Conservation (phyloP, 78 protist genomes). For the Dictyostelium citrinum region DNA sequence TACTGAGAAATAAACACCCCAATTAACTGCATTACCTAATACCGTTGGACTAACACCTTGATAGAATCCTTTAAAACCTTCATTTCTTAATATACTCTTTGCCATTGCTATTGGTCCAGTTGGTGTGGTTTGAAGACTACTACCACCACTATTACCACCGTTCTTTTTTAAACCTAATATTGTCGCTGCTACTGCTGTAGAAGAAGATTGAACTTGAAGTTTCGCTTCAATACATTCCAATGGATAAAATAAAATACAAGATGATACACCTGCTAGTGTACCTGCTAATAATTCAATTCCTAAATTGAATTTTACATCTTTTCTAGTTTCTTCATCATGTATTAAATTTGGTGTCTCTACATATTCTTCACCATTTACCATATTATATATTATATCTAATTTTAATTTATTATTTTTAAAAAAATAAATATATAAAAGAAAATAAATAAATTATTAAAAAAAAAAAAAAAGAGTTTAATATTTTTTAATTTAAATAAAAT, state of each 20-base stretch:
- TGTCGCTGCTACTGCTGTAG: neutral
- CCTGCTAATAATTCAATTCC: constrained; percentile 43
- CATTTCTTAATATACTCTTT: constrained; percentile 11
- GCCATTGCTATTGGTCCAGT: constrained; percentile 7
- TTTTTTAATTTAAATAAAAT: too few species aligned
- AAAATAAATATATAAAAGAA: too few species aligned
- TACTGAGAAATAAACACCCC: constrained; percentile 65
- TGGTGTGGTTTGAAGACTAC: neutral
- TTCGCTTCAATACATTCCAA: constrained; percentile 64
- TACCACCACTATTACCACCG: neutral
- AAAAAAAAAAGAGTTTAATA: neutral
- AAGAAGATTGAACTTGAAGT: neutral
- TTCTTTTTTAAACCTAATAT: neutral
- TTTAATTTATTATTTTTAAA: neutral
- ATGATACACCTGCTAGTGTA: constrained; percentile 55
- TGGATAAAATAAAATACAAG: constrained; percentile 59
- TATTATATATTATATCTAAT: neutral
- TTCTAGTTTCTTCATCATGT: neutral
- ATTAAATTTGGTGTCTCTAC: neutral
- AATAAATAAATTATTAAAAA: neutral
- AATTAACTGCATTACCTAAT: constrained; percentile 66
- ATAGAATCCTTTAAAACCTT: constrained; percentile 43
- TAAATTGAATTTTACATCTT: constrained; percentile 31
- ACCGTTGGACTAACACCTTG: constrained; percentile 62
- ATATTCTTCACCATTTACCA: constrained; percentile 17